A percentile compares a stretch with the other conserved stretches of the same genome.
These are phyloP conservation scores for Filosporella fistucella DNA, from an alignment of 495 filamentous ascomycete species.

Conservation along the genomic window DNA sequence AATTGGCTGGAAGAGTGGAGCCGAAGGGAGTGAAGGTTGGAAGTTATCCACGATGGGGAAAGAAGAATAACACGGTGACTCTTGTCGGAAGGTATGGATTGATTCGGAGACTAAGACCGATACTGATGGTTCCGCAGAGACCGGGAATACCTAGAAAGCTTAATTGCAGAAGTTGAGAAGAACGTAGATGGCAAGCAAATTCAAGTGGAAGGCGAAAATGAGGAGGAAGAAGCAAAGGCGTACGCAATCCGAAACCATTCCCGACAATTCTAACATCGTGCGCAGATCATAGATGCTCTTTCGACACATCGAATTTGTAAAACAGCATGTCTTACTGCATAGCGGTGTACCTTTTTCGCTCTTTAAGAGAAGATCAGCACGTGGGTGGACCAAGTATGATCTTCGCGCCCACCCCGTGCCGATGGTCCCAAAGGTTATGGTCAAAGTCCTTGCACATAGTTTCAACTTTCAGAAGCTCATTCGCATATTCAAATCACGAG, in stretches of 20 bases:
- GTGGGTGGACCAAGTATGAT: too few relatives aligned
- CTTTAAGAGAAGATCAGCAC: too few relatives aligned
- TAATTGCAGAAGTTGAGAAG: constrained; percentile 43
- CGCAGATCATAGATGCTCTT: constrained; percentile 3
- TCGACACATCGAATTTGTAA: too few relatives aligned
- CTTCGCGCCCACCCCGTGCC: too few relatives aligned
- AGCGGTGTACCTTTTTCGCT: too few relatives aligned
- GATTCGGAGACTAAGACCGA: not conserved
- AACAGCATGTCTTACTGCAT: not conserved
- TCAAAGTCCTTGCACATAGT: too few relatives aligned
- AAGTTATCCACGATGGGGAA: constrained; percentile 91
- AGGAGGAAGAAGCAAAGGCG: constrained; percentile 18
- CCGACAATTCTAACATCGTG: constrained; percentile 9
- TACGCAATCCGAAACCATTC: not conserved
- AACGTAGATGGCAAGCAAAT: constrained; percentile 42
- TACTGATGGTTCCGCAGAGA: constrained; percentile 31
- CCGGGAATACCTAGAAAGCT: constrained; percentile 40
- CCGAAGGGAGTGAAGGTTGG: constrained; percentile 85
- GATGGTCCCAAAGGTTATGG: too few relatives aligned
- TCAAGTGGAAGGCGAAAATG: constrained; percentile 40
- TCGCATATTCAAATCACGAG: too few relatives aligned
- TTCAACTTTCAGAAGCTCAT: too few relatives aligned
- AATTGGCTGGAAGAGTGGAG: constrained; percentile 66
- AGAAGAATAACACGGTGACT: constrained; percentile 84
- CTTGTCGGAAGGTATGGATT: constrained; percentile 63